Conservation (phyloP, 148 eudicot genomes). For the Spergularia bocconei region DNA sequence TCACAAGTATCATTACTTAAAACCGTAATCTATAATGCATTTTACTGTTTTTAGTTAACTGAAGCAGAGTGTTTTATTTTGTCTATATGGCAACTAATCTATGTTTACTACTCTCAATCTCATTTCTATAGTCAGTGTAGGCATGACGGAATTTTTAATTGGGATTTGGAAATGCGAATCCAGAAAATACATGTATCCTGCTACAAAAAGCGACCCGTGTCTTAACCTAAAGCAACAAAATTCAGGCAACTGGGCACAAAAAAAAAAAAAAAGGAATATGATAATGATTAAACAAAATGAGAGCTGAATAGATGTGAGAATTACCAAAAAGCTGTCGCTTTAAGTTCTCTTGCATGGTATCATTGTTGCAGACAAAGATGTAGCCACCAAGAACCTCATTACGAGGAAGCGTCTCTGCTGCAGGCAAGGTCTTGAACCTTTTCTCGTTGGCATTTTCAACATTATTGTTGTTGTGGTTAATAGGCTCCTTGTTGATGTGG, state of each 20-base stretch:
- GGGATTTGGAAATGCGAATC: neutral
- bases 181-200: neutral
- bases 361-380: conserved; percentile 86
- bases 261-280: neutral
- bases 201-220: neutral
- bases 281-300: neutral
- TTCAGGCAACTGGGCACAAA: neutral
- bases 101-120: neutral
- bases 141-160: neutral
- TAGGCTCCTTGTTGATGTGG: conserved; percentile 48
- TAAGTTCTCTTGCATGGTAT: conserved; percentile 79
- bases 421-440: conserved; percentile 97
- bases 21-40: neutral
- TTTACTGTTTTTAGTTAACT: neutral
- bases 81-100: neutral
- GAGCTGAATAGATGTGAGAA: conserved; percentile 5
- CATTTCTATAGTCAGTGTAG: neutral
- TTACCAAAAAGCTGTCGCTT: conserved; percentile 90
- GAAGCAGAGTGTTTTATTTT: neutral
- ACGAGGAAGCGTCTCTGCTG: conserved; percentile 91
- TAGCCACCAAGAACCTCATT: conserved; percentile 98
- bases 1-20: conserved; percentile 5
- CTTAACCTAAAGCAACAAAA: neutral
- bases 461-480: conserved; percentile 36
- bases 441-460: conserved; percentile 55